Conservation (phyloP, 2,329 filamentous ascomycete species). For the Lasiodiplodia sp. region DNA sequence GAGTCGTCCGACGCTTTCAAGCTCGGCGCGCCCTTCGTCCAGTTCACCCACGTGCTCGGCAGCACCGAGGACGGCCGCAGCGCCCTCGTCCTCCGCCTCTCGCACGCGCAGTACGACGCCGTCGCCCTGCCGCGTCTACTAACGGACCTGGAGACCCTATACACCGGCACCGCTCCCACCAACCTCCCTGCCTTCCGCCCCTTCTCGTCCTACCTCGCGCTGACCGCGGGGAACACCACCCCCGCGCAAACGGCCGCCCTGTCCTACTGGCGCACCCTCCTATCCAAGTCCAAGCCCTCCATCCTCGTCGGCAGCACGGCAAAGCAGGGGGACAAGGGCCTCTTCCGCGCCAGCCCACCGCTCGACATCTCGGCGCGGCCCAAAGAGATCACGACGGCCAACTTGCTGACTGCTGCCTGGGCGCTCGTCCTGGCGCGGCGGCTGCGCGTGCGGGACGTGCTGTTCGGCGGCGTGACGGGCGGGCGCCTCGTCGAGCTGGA, state of each 20-base stretch:
- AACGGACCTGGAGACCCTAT: conserved; percentile 66
- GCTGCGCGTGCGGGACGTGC: conserved; percentile 54
- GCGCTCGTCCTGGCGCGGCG: conserved; percentile 67
- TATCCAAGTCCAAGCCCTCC: conserved; percentile 57
- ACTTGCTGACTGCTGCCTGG: conserved; percentile 73
- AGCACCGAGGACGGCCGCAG: no score
- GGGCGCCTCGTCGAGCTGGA: conserved; percentile 65
- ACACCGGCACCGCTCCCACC: conserved; percentile 45
- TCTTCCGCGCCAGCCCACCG: conserved; percentile 39
- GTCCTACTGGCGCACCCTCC: conserved; percentile 66
- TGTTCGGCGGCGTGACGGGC: conserved; percentile 71
- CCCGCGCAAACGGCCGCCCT: conserved; percentile 71
- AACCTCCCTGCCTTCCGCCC: conserved; percentile 43
- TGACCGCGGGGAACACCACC: conserved; percentile 58
- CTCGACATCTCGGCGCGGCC: conserved; percentile 51
- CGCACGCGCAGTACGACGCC: conserved; percentile 74
- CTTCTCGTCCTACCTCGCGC: conserved; percentile 56
- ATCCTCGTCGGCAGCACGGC: conserved; percentile 53
- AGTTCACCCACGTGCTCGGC: no score
- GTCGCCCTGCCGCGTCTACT: conserved; percentile 70
- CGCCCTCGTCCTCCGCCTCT: conserved; percentile 68
- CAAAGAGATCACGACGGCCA: conserved; percentile 67
- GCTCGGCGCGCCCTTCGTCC: conserved; percentile 66
- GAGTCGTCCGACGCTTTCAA: conserved; percentile 58
- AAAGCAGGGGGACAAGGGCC: conserved; percentile 36